Base-by-base conservation (phyloP, 2,329 filamentous ascomycete species). In the Coleophoma crateriformis region DNA sequence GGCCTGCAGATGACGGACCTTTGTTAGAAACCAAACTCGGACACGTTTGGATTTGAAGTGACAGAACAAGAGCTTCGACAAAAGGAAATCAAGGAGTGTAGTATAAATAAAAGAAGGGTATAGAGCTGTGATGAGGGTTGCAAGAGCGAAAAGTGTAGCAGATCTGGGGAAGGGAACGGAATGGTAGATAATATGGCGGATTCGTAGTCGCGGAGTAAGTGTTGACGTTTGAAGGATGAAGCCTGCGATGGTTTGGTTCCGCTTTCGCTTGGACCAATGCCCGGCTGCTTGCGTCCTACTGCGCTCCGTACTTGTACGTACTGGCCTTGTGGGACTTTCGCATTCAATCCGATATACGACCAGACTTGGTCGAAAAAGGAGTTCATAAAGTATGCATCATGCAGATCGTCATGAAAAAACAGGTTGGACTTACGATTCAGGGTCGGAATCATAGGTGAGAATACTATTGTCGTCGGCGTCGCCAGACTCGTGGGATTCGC, bases 371-470 rank as follows among this genome's bases (percentile, higher is more conserved):
- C 27, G 27, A 27, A 27, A 27, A 27, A 27, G 27, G 27, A 27
- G 27, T 27, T 27, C 8, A 27, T 4, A 27, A 10, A 2, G 27
- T 27, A 27, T 27, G 27, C 8, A 27, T 27, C 27, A 27, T 10
- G 27, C 27, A 27, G 27, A 27, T 27, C 27, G 2, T 27, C 27
- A 27, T 27, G 27, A 27, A 7, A 27, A 51, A 51, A 39, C 44
- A 45, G 46, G 48, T 44, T 49, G 27, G n/a, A 65, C 64, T 64
- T 56, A 65, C 64, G 59, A 59, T n/a, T 63, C 63, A 12, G 53
- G 42, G 39, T 63, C 64, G n/a, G 62, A 65, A 50, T 66, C 63
- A 48, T 58, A 59, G 32, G 60, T 62, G 44, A 62, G 52, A 46
- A 62, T 47, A 47, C 63, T 66, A 45, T 53, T 63, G 4, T 50